Conservation (phyloP, 192 early-diverging fungal genomes). For the Backusella tarrabulga region DNA sequence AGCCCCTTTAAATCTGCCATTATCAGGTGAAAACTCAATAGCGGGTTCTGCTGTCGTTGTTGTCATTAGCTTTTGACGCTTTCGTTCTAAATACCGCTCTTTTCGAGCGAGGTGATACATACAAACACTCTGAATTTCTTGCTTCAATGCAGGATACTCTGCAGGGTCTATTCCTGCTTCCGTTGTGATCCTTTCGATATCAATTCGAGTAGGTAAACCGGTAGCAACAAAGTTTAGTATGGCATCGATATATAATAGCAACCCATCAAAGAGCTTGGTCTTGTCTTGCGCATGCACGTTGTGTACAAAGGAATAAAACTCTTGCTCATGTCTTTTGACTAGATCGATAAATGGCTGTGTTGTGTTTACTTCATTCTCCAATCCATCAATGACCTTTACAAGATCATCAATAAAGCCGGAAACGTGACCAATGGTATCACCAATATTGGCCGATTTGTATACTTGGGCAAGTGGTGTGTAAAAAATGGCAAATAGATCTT, state of each 20-base stretch:
- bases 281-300: constrained; percentile 49
- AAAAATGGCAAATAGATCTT: constrained; percentile 56
- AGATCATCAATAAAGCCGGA: constrained; percentile 52
- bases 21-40: background rate
- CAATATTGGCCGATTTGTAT: constrained; percentile 57
- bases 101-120: constrained; percentile 30
- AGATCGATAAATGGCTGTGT: constrained; percentile 45
- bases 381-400: constrained; percentile 49
- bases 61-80: constrained; percentile 31
- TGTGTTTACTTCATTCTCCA: constrained; percentile 28
- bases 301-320: constrained; percentile 58
- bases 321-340: constrained; percentile 45
- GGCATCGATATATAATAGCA: constrained; percentile 44
- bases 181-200: constrained; percentile 30
- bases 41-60: background rate
- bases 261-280: constrained; percentile 44
- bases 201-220: constrained; percentile 29
- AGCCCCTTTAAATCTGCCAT: constrained; percentile 10
- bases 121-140: constrained; percentile 30
- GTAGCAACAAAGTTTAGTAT: constrained; percentile 40
- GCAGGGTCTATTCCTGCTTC: constrained; percentile 18
- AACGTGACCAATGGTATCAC: constrained; percentile 47
- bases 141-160: constrained; percentile 28
- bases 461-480: constrained; percentile 57
- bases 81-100: constrained; percentile 38